Percentiles rank a stretch among this genome's conserved stretches.
Conservation (phyloP, 2,329 filamentous ascomycete species). For the Lachnellula subtilissima region DNA sequence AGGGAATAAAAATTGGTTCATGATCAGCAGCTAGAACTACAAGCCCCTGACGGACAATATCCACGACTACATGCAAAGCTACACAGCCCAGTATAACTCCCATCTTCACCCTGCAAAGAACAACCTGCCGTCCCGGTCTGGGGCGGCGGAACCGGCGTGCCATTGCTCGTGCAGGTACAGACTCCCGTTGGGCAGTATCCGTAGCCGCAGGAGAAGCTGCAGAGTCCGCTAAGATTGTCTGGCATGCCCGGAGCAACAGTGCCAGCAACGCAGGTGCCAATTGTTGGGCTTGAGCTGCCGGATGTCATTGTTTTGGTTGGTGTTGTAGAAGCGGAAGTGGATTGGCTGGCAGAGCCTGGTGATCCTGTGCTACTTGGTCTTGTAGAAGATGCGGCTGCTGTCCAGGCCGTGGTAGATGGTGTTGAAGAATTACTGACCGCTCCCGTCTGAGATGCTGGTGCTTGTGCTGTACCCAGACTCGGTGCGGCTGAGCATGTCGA, state of each 20-base stretch:
- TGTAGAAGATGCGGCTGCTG: constrained; percentile 8
- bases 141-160: constrained; percentile 13
- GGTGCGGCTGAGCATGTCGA: constrained; percentile 30
- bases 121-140: constrained; percentile 31
- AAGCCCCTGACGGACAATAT: background rate
- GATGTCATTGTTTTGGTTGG: constrained; percentile 8
- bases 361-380: constrained; percentile 8
- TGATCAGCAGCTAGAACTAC: background rate
- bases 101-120: constrained; percentile 31
- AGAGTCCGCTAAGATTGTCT: constrained; percentile 35
- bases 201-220: constrained; percentile 28
- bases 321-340: constrained; percentile 7
- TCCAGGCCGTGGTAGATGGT: constrained; percentile 14
- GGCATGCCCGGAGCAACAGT: constrained; percentile 17
- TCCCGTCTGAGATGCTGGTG: constrained; percentile 3
- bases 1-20: too few species aligned
- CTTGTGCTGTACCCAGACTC: constrained; percentile 29
- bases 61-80: constrained; percentile 43
- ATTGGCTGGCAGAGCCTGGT: constrained; percentile 2
- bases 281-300: background rate
- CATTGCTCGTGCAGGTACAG: constrained; percentile 23
- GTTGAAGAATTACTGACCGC: background rate
- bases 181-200: constrained; percentile 23
- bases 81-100: constrained; percentile 41
- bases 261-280: constrained; percentile 18